Evolutionary conservation across 352 stramenopile species (phyloP).

Genomic region (Phytopythium litorale): DNA sequence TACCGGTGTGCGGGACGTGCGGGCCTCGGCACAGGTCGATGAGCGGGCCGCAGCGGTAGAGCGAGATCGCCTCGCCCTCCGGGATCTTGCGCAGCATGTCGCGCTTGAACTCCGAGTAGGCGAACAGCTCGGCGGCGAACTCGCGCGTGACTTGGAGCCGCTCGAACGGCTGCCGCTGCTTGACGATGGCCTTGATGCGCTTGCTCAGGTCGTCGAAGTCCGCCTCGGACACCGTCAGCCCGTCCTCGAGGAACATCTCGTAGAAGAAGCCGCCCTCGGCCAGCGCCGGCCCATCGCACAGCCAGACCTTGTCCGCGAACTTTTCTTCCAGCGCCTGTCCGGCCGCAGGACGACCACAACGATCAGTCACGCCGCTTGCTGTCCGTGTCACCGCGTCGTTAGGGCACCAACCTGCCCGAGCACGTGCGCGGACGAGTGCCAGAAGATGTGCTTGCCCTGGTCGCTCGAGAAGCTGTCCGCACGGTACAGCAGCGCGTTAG

Average conservation of each 20-base stretch:
- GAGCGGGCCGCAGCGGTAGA: constrained; percentile 97
- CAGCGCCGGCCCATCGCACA: constrained; percentile 93
- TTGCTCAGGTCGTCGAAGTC: constrained; percentile 82
- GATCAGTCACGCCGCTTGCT: too few relatives aligned
- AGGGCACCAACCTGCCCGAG: constrained; percentile 76
- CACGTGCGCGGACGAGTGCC: constrained; percentile 99
- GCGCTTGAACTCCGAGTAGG: constrained; percentile 96
- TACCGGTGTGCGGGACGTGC: constrained; percentile 93
- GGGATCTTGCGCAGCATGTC: constrained; percentile 97
- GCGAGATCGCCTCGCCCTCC: constrained; percentile 88
- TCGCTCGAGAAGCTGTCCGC: constrained; percentile 53
- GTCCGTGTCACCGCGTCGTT: too few relatives aligned
- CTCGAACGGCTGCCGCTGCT: constrained; percentile 90
- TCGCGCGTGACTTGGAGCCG: constrained; percentile 89
- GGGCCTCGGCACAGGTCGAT: constrained; percentile 97
- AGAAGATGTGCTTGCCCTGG: constrained; percentile 89
- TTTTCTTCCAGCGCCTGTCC: constrained; percentile 94
- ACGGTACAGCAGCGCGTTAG: background rate
- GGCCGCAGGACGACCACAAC: too few relatives aligned
- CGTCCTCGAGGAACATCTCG: constrained; percentile 82
- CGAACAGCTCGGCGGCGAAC: constrained; percentile 89
- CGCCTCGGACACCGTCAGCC: constrained; percentile 60
- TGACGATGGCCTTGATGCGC: constrained; percentile 95
- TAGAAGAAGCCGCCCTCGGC: constrained; percentile 99
- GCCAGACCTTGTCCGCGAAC: constrained; percentile 95